Evolutionary conservation across 768 basidiomycete genomes (phyloP).

Genomic region (Candolleomyces eurysporus): DNA sequence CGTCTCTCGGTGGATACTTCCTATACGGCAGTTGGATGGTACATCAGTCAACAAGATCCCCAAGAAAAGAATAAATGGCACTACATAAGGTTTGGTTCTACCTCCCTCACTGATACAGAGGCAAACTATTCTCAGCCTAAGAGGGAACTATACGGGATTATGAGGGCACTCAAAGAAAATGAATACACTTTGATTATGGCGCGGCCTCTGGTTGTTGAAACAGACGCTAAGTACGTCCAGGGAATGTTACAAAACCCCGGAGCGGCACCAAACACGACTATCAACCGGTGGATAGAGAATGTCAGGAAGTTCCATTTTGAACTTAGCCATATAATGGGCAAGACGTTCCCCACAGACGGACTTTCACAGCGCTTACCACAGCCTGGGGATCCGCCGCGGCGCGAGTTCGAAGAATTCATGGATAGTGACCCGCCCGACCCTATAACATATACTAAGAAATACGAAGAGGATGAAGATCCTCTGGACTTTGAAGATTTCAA

Average conservation of each 20-base stretch:
- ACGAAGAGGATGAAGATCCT: background rate
- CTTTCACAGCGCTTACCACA: conserved; percentile 12
- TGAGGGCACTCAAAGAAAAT: background rate
- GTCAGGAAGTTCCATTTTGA: conserved; percentile 8
- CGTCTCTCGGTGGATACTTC: too few species aligned
- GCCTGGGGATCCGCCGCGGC: conserved; percentile 1
- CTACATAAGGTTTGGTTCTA: too few species aligned
- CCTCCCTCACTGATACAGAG: too few species aligned
- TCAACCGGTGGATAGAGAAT: conserved; percentile 12
- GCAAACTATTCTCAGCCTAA: too few species aligned
- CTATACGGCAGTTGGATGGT: too few species aligned
- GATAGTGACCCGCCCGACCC: background rate
- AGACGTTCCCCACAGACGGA: conserved; percentile 15
- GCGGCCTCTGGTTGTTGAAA: background rate
- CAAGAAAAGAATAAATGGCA: too few species aligned
- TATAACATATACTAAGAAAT: background rate
- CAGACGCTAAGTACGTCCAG: conserved; percentile 3
- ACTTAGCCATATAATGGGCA: conserved; percentile 9
- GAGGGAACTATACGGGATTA: too few species aligned
- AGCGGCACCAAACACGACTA: conserved; percentile 11
- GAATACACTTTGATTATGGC: background rate
- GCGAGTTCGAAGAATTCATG: conserved; percentile 1
- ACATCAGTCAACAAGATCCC: too few species aligned
- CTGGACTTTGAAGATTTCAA: conserved; percentile 10
- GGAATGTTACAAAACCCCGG: conserved; percentile 8